Base-by-base conservation (phyloP, 2,329 filamentous ascomycete species). In the Hortaea sp. region DNA sequence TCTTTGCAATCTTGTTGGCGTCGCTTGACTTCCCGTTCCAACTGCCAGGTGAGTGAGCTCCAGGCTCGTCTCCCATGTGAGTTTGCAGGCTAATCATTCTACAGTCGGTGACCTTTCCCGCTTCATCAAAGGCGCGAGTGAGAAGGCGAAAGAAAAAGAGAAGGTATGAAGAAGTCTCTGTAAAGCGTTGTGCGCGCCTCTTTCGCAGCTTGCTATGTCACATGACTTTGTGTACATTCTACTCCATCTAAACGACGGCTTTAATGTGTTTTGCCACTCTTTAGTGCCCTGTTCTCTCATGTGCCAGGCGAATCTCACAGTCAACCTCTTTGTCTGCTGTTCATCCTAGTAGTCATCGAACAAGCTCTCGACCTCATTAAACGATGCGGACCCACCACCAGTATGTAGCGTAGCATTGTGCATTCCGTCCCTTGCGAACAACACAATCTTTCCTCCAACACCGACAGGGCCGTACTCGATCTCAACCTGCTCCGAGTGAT, bases 1-100 rank as follows among this genome's bases (percentile, higher is more conserved):
- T 77, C 51, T 61, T 70, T 31, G 74, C 72, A 7, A 76, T 77
- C 46, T 65, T 78, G 62, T 63, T 78, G 31, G 74, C 72, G 0
- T 65, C 69, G 6, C 58, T 77, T 12, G 75, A 75, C 43, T 76
- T 78, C 49, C 75, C 75, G 1, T 67, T 76, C 47, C 61, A 64
- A 39, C 53, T 78, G 20, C 75, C 75, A 5, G 67, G 61, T 64
- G 50, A 50, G 61, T 51, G 11, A 2, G 9, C 20, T 20, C 9
- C 40, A 29, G 31, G 20, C 29, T 28, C n/a, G 7, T 35, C 32
- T n/a, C 32, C 20, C 7, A 6, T 2, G 6, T n/a, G 28, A 27
- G 10, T 31, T 9, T 11, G 13, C 20, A 13, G 29, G 46, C 52
- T 54, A 35, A 54, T 31, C n/a, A 27, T 39, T 12, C 6, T 13